Conservation (phyloP, 495 filamentous ascomycete species). For the Achaetomiella virescens region DNA sequence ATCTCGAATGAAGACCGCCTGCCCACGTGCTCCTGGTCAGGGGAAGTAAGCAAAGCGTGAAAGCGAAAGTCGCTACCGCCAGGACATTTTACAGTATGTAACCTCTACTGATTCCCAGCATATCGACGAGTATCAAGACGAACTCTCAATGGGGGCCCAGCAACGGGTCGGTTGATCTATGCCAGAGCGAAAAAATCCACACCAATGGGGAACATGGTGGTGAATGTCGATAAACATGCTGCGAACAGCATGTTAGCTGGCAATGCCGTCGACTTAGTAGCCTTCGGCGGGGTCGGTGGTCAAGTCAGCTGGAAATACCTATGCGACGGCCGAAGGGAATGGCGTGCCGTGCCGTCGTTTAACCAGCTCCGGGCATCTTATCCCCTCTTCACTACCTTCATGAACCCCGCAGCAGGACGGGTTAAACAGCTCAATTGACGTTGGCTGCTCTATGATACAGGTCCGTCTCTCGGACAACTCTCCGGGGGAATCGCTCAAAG, state of each 20-base stretch:
- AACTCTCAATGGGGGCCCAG: slow-evolving; percentile 33
- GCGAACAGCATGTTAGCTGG: slow-evolving; percentile 25
- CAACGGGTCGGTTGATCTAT: slow-evolving; percentile 32
- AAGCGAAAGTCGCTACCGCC: too few relatives aligned
- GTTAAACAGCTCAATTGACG: slow-evolving; percentile 28
- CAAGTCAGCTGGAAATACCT: neutral
- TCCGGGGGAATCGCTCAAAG: slow-evolving; percentile 17
- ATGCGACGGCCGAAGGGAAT: neutral
- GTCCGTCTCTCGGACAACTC: slow-evolving; percentile 13
- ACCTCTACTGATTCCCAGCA: slow-evolving; percentile 37
- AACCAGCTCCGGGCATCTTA: neutral
- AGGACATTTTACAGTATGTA: slow-evolving; percentile 15
- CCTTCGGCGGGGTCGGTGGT: neutral
- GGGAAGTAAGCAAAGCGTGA: too few relatives aligned
- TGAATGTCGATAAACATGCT: slow-evolving; percentile 29
- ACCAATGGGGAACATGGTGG: slow-evolving; percentile 24
- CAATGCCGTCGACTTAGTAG: slow-evolving; percentile 16
- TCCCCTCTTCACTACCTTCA: slow-evolving; percentile 7
- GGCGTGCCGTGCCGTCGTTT: neutral
- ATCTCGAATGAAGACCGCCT: too few relatives aligned
- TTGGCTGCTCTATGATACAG: slow-evolving; percentile 33
- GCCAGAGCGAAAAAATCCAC: slow-evolving; percentile 34
- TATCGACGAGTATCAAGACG: slow-evolving; percentile 27
- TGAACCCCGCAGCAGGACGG: neutral
- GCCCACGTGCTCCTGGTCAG: too few relatives aligned